These are phyloP conservation scores for Neurospora sp. DNA, from an alignment of 495 filamentous ascomycete genomes.

Conservation along the genomic window DNA sequence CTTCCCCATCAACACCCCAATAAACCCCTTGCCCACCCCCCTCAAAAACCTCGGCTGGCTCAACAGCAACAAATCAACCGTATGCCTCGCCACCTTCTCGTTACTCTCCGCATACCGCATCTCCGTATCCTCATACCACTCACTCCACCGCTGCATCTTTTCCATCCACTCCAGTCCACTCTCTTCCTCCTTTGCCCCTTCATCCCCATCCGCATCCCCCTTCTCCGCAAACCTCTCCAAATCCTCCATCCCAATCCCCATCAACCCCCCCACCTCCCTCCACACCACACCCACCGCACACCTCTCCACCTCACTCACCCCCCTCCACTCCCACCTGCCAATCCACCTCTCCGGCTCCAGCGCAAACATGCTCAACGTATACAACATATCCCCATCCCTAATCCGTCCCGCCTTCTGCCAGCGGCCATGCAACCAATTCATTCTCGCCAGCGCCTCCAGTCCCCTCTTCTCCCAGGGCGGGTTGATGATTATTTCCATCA, in stretches of 20 bases:
- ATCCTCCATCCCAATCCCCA: conserved; percentile 28
- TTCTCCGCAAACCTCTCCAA: conserved; percentile 1
- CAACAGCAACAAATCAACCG: conserved; percentile 43
- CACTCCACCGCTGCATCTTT: conserved; percentile 44
- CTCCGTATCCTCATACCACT: conserved; percentile 37
- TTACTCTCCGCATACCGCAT: conserved; percentile 53
- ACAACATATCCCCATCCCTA: conserved; percentile 33
- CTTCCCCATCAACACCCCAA: conserved; percentile 49
- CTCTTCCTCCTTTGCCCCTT: conserved; percentile 31
- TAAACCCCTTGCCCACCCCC: conserved; percentile 33
- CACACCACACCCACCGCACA: conserved; percentile 34
- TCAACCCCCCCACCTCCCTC: conserved; percentile 30
- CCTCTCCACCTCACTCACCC: conserved; percentile 29
- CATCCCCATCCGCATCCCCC: background rate
- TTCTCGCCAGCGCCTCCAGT: conserved; percentile 29
- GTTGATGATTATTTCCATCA: conserved; percentile 42
- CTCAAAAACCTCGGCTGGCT: conserved; percentile 37
- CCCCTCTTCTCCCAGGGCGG: conserved; percentile 22
- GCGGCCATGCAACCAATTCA: conserved; percentile 38
- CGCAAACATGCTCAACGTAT: conserved; percentile 31
- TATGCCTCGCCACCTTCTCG: conserved; percentile 43
- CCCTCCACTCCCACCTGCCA: conserved; percentile 33
- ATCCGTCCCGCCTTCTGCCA: conserved; percentile 33
- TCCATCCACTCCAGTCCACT: conserved; percentile 54
- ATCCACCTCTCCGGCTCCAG: conserved; percentile 28